Evolutionary conservation across 768 basidiomycete genomes (phyloP).

Genomic region (Tremella fuciformis): DNA sequence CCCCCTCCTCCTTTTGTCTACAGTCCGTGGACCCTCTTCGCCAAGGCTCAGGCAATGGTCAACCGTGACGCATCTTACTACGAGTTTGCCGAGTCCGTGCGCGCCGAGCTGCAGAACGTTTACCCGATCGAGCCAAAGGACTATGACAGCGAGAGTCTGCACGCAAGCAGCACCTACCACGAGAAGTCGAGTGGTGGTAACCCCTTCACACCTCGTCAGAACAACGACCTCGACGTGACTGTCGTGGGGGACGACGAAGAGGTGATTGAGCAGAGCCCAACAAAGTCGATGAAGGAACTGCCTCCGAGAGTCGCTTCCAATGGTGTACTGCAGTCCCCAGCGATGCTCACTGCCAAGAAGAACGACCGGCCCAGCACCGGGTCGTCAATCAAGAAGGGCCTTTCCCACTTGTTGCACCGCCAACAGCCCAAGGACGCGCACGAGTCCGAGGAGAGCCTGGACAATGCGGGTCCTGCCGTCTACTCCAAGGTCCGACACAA

Average conservation of each 20-base stretch:
- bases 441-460: constrained; percentile 4
- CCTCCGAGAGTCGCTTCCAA: not conserved
- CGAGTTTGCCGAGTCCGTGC: constrained; percentile 29
- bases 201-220: constrained; percentile 7
- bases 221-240: constrained; percentile 6
- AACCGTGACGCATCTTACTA: constrained; percentile 35
- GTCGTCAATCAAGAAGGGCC: constrained; percentile 1
- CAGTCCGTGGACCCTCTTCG: constrained; percentile 50
- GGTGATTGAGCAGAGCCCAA: not conserved
- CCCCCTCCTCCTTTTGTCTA: constrained; percentile 49
- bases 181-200: constrained; percentile 2
- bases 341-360: not conserved
- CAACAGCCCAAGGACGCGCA: not conserved
- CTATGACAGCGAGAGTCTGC: constrained; percentile 40
- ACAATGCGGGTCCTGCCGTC: constrained; percentile 11
- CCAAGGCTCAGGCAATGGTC: constrained; percentile 47
- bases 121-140: constrained; percentile 34
- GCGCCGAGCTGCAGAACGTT: constrained; percentile 29
- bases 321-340: not conserved
- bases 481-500: constrained; percentile 23
- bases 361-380: constrained; percentile 1
- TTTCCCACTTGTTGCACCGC: not conserved
- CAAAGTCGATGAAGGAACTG: not conserved
- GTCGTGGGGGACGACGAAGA: not conserved
- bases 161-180: constrained; percentile 24